A percentile compares a stretch with the other conserved stretches of the same genome.
These are phyloP conservation scores for Tuber indicum DNA, from an alignment of 495 filamentous ascomycete genomes.

Conservation along the genomic window DNA sequence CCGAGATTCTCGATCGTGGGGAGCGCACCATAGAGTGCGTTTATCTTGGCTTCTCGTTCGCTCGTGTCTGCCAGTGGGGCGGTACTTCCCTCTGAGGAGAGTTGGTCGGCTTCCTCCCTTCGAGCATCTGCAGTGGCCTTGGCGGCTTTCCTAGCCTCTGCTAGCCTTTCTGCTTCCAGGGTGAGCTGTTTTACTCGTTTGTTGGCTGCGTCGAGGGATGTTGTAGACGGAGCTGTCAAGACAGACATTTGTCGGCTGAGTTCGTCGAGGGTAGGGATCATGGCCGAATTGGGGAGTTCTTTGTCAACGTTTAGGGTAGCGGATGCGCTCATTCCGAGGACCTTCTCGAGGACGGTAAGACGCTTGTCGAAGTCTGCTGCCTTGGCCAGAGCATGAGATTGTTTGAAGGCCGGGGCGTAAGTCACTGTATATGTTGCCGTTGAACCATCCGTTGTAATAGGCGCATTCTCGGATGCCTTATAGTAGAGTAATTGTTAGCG, in stretches of 20 bases:
- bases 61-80: conserved; percentile 43
- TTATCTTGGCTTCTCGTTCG: conserved; percentile 77
- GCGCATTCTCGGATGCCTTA: not conserved
- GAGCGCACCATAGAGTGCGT: conserved; percentile 82
- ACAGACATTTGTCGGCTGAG: conserved; percentile 67
- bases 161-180: conserved; percentile 70
- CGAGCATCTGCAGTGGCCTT: conserved; percentile 45
- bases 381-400: conserved; percentile 63
- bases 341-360: conserved; percentile 68
- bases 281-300: conserved; percentile 53
- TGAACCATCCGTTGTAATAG: not conserved
- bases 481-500: conserved; percentile 23
- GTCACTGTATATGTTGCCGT: conserved; percentile 50
- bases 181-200: conserved; percentile 66
- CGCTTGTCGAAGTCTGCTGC: conserved; percentile 83
- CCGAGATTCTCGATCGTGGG: conserved; percentile 81
- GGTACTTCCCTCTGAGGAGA: not conserved
- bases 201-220: conserved; percentile 67
- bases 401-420: conserved; percentile 53
- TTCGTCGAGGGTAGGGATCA: conserved; percentile 71
- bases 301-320: conserved; percentile 59
- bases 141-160: conserved; percentile 64
- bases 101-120: conserved; percentile 39
- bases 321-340: conserved; percentile 67
- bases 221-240: conserved; percentile 56